phyloP scores from a whole-genome alignment of 164 flowering plant species.

The Protea cynaroides region DNA sequence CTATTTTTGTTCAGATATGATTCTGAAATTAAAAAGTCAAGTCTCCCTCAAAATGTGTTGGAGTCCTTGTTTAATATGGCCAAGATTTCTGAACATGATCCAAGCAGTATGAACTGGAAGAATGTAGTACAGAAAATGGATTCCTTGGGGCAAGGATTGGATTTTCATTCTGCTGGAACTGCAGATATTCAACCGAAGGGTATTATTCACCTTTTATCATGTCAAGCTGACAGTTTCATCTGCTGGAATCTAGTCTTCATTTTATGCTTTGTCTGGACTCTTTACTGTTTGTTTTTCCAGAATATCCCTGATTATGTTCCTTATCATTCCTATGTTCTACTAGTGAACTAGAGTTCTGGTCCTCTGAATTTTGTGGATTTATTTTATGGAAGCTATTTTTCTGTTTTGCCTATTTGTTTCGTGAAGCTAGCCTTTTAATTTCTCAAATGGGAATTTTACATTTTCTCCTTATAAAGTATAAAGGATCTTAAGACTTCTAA shows the following conservation, averaged over 20 bases:
- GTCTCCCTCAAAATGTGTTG: slow-evolving; percentile 62
- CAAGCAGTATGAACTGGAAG: slow-evolving; percentile 76
- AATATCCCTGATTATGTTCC: neutral
- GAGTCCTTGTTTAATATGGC: slow-evolving; percentile 69
- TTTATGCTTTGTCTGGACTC: too few relatives aligned
- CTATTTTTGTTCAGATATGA: slow-evolving; percentile 35
- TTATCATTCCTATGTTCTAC: neutral
- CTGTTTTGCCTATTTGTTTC: too few relatives aligned
- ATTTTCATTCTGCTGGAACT: slow-evolving; percentile 19
- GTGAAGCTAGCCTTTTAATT: too few relatives aligned
- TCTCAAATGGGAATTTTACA: too few relatives aligned
- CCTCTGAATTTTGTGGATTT: neutral
- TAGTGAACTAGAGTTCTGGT: neutral
- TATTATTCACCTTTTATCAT: slow-evolving; percentile 28
- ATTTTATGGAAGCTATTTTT: neutral
- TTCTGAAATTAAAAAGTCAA: slow-evolving; percentile 22
- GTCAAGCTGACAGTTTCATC: neutral
- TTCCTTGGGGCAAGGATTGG: slow-evolving; percentile 43
- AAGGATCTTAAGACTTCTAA: too few relatives aligned
- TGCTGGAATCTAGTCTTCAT: too few relatives aligned
- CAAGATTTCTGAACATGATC: slow-evolving; percentile 51
- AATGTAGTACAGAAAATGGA: slow-evolving; percentile 66
- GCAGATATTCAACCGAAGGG: slow-evolving; percentile 18
- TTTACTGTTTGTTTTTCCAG: too few relatives aligned
- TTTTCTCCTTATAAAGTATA: too few relatives aligned